Conservation (phyloP, 768 basidiomycete genomes). For the Mycena rosella region DNA sequence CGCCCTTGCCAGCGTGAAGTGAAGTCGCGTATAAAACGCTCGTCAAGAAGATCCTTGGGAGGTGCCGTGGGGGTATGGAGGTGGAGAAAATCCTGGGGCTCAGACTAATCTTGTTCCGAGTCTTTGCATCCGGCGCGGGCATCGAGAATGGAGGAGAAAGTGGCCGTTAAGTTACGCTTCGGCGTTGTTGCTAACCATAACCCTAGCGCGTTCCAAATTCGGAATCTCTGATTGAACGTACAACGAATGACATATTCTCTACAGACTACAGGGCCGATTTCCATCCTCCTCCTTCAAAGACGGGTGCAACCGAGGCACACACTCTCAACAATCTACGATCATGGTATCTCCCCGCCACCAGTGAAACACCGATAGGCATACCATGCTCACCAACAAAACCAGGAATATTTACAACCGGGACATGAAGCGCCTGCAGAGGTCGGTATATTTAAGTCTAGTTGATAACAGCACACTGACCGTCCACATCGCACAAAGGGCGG, state of each 20-base stretch:
- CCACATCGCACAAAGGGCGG: slow-evolving; percentile 34
- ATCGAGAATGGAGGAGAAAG: slow-evolving; percentile 45
- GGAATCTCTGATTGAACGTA: too few relatives aligned
- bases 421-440: slow-evolving; percentile 32
- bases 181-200: neutral
- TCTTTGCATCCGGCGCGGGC: slow-evolving; percentile 77
- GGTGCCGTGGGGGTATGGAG: slow-evolving; percentile 66
- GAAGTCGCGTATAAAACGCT: slow-evolving; percentile 75
- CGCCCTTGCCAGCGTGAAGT: slow-evolving; percentile 74
- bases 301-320: slow-evolving; percentile 23
- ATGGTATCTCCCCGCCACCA: slow-evolving; percentile 30
- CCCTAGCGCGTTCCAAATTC: too few relatives aligned
- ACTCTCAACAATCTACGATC: slow-evolving; percentile 33
- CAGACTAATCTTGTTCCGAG: slow-evolving; percentile 73
- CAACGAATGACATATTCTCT: too few relatives aligned
- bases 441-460: neutral
- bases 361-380: slow-evolving; percentile 35
- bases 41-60: slow-evolving; percentile 69
- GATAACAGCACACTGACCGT: slow-evolving; percentile 23
- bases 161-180: neutral
- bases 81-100: slow-evolving; percentile 65
- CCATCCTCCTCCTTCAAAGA: slow-evolving; percentile 35
- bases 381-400: slow-evolving; percentile 34
- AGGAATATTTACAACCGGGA: slow-evolving; percentile 35
- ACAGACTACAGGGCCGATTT: neutral